These are phyloP conservation scores for Scheffersomyces lignosus DNA, from an alignment of 805 yeast species.

Conservation along the genomic window DNA sequence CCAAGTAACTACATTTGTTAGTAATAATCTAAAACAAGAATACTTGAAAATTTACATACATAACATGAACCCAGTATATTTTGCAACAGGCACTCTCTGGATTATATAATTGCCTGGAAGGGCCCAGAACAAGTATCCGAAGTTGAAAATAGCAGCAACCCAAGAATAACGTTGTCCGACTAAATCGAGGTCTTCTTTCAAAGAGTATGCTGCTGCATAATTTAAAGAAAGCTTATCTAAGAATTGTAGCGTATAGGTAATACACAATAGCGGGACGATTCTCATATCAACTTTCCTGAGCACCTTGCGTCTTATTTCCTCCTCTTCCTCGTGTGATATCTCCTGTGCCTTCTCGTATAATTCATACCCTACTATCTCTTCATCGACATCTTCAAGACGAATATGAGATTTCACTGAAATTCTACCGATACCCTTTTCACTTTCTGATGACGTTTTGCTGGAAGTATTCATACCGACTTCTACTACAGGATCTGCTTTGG, in stretches of 20 bases:
- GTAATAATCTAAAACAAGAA: constrained; percentile 4
- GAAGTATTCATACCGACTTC: constrained; percentile 1
- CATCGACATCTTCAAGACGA: constrained; percentile 3
- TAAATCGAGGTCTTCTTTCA: constrained; percentile 21
- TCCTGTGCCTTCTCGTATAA: constrained; percentile 27
- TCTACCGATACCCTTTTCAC: not conserved
- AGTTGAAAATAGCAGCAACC: constrained; percentile 30
- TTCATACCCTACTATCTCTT: constrained; percentile 21
- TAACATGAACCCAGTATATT: constrained; percentile 16
- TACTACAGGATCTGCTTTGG: no score
- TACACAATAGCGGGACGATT: constrained; percentile 23
- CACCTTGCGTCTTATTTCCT: constrained; percentile 18
- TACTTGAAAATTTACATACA: no score
- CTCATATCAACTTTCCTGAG: constrained; percentile 34
- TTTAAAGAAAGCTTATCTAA: constrained; percentile 24
- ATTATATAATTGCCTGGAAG: constrained; percentile 20
- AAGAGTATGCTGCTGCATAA: constrained; percentile 22
- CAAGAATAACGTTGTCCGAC: constrained; percentile 23
- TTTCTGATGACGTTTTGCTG: no score
- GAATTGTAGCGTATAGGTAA: constrained; percentile 26
- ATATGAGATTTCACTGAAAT: constrained; percentile 3
- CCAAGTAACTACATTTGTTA: no score
- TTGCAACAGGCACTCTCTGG: constrained; percentile 19
- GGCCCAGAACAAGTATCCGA: constrained; percentile 22
- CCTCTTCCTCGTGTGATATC: constrained; percentile 27